Evolutionary conservation across 495 filamentous ascomycete species (phyloP).

Genomic region (Aspergillus bertholletiae): DNA sequence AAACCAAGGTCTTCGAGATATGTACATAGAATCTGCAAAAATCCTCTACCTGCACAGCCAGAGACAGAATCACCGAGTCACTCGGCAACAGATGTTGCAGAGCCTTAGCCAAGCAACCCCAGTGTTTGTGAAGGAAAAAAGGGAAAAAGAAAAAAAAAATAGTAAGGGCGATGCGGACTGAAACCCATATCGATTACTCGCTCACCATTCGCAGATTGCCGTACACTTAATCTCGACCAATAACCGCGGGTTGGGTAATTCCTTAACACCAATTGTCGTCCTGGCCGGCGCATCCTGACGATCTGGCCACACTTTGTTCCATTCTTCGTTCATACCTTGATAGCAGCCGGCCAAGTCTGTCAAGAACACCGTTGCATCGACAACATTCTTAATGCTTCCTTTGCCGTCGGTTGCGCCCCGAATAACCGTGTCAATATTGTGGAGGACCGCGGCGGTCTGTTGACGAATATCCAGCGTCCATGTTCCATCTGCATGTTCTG

Average conservation of each 20-base stretch:
- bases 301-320: constrained; percentile 30
- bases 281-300: constrained; percentile 26
- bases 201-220: constrained; percentile 9
- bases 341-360: constrained; percentile 27
- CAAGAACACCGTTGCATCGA: constrained; percentile 31
- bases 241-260: constrained; percentile 30
- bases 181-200: background rate
- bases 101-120: too few species aligned
- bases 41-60: too few species aligned
- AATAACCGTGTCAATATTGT: constrained; percentile 30
- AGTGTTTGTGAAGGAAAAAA: too few species aligned
- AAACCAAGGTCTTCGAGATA: too few species aligned
- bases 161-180: too few species aligned
- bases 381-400: constrained; percentile 24
- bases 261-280: constrained; percentile 32
- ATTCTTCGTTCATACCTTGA: constrained; percentile 35
- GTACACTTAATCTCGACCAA: constrained; percentile 36
- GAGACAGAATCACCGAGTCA: too few species aligned
- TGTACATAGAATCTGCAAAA: too few species aligned
- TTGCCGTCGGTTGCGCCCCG: constrained; percentile 25
- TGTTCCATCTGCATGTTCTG: constrained; percentile 22
- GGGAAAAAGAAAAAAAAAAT: too few species aligned
- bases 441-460: constrained; percentile 31
- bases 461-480: constrained; percentile 24
- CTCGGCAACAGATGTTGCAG: too few species aligned